Evolutionary conservation across 2,329 filamentous ascomycete species (phyloP).

Genomic region (Ustulina deusta): DNA sequence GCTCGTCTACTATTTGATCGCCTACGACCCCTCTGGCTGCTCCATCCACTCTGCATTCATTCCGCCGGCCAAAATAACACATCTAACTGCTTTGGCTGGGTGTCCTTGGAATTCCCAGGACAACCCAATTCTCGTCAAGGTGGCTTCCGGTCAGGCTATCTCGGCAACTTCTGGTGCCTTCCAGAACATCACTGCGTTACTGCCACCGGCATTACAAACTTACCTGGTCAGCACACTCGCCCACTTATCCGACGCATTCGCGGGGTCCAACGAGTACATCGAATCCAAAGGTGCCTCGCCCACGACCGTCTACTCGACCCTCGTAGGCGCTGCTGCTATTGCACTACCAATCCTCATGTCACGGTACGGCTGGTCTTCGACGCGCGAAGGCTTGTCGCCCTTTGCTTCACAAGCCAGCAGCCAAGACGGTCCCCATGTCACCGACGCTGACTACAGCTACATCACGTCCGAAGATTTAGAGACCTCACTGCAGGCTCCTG

Average conservation of each 20-base stretch:
- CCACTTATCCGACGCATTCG: slow-evolving; percentile 62
- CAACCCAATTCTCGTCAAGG: slow-evolving; percentile 62
- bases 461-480: slow-evolving; percentile 82
- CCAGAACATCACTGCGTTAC: slow-evolving; percentile 67
- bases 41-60: slow-evolving; percentile 40
- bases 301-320: slow-evolving; percentile 62
- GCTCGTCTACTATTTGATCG: slow-evolving; percentile 40
- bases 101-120: slow-evolving; percentile 56
- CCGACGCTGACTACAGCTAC: slow-evolving; percentile 83
- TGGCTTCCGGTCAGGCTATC: slow-evolving; percentile 70
- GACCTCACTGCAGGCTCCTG: slow-evolving; percentile 53
- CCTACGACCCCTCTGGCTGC: slow-evolving; percentile 35
- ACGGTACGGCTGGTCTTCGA: slow-evolving; percentile 64
- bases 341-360: slow-evolving; percentile 66
- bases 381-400: slow-evolving; percentile 62
- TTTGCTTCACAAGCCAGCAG: slow-evolving; percentile 60
- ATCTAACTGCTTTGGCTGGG: slow-evolving; percentile 43
- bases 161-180: slow-evolving; percentile 74
- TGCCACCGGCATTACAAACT: slow-evolving; percentile 60
- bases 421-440: slow-evolving; percentile 70
- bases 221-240: slow-evolving; percentile 67
- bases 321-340: slow-evolving; percentile 61
- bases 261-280: slow-evolving; percentile 65
- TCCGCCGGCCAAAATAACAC: slow-evolving; percentile 39
- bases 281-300: slow-evolving; percentile 64